Evolutionary conservation across 257 asterid species (phyloP).

Genomic region (Linaria vulgaris): DNA sequence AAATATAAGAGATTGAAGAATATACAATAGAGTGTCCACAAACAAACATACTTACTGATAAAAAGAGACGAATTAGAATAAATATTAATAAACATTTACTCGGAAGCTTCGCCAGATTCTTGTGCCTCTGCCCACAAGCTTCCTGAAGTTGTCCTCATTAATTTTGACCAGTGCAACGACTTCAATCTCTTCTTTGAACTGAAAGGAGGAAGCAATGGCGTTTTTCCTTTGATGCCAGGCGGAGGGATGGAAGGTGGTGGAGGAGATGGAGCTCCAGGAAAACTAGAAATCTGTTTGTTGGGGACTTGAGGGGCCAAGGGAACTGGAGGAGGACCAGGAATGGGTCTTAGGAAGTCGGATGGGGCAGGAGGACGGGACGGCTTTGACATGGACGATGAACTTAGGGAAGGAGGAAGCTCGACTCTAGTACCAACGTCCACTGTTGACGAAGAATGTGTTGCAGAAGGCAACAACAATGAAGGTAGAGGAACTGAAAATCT

Average conservation of each 20-base stretch:
- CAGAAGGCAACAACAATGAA: too few species aligned
- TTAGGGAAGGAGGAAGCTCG: slow-evolving; percentile 43
- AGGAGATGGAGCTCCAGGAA: slow-evolving; percentile 61
- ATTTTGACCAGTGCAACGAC: slow-evolving; percentile 88
- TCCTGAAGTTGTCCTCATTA: slow-evolving; percentile 90
- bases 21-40: slow-evolving; percentile 18
- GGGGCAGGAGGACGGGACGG: slow-evolving; percentile 41
- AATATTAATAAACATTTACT: slow-evolving; percentile 49
- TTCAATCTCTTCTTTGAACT: slow-evolving; percentile 70
- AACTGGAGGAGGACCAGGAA: slow-evolving; percentile 24
- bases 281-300: slow-evolving; percentile 27
- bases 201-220: slow-evolving; percentile 50
- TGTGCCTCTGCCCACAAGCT: slow-evolving; percentile 99
- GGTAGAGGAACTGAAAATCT: too few species aligned
- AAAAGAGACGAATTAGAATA: too few species aligned
- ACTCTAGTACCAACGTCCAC: too few species aligned
- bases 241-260: slow-evolving; percentile 80
- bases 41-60: slow-evolving; percentile 22
- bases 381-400: slow-evolving; percentile 43
- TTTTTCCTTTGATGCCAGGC: slow-evolving; percentile 58
- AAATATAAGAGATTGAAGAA: too few species aligned
- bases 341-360: slow-evolving; percentile 11
- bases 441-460: too few species aligned
- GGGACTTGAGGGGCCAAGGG: slow-evolving; percentile 81
- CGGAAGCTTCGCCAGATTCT: slow-evolving; percentile 75